phyloP scores from a whole-genome alignment of 2,329 filamentous ascomycete genomes.

The Pseudogymnoascus sp. region DNA sequence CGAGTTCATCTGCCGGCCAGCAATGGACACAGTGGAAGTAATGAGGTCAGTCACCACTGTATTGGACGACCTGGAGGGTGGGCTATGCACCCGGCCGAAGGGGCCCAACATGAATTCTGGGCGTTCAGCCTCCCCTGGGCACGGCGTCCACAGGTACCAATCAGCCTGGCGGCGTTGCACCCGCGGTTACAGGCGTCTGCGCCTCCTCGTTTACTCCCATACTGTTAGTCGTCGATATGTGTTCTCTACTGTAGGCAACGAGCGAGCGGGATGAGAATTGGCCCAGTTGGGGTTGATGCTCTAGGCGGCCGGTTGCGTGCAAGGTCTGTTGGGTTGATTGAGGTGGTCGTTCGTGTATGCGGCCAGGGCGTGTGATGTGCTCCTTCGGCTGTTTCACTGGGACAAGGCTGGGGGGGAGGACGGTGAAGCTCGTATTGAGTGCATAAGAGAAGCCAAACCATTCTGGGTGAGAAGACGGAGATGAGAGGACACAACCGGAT shows the following conservation, averaged over 20 bases:
- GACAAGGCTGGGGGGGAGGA: background rate
- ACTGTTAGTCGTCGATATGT: background rate
- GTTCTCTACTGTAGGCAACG: background rate
- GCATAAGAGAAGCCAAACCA: background rate
- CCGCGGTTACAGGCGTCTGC: conserved; percentile 7
- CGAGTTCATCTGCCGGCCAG: background rate
- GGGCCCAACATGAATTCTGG: background rate
- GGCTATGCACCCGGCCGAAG: background rate
- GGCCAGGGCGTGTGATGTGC: conserved; percentile 2
- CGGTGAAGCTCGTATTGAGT: background rate
- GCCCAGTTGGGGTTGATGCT: background rate
- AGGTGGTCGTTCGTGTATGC: conserved; percentile 2
- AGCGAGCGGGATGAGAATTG: background rate
- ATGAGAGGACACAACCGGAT: background rate
- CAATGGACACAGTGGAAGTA: background rate
- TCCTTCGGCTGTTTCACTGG: background rate
- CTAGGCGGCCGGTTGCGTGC: background rate
- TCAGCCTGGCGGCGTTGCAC: background rate
- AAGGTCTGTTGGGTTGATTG: background rate
- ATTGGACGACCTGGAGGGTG: background rate
- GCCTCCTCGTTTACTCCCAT: background rate
- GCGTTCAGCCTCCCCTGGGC: background rate
- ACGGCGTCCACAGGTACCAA: background rate
- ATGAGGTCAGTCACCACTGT: background rate
- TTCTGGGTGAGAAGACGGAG: too few species aligned